These are phyloP conservation scores for Trypanosoma scelopori DNA, from an alignment of 208 protist genomes.

Conservation along the genomic window DNA sequence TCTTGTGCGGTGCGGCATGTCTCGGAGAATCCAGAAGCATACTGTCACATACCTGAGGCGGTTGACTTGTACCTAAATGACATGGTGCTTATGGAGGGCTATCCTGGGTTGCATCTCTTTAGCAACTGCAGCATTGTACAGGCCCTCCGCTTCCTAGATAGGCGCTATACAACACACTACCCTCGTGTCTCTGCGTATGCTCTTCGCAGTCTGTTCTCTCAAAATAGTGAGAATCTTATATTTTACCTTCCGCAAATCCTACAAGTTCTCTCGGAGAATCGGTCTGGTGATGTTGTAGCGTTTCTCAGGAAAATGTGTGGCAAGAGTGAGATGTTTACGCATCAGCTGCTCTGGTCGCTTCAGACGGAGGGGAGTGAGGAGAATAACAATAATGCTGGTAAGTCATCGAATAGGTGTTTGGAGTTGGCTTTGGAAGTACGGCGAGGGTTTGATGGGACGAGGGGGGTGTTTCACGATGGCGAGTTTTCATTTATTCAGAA, in stretches of 20 bases:
- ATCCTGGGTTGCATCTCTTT: constrained; percentile 66
- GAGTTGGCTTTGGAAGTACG: constrained; percentile 38
- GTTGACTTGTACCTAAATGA: constrained; percentile 74
- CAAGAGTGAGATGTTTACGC: constrained; percentile 76
- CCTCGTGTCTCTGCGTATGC: constrained; percentile 61
- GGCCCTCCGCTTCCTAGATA: constrained; percentile 65
- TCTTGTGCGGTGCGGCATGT: constrained; percentile 36
- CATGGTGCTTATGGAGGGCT: constrained; percentile 54
- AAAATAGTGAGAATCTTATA: constrained; percentile 76
- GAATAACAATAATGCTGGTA: not conserved
- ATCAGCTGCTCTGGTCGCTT: constrained; percentile 87
- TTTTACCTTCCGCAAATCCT: constrained; percentile 92
- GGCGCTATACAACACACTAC: constrained; percentile 45
- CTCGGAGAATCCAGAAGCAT: constrained; percentile 48
- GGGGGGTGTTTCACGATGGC: constrained; percentile 45
- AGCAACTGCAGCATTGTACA: constrained; percentile 66
- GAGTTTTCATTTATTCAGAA: constrained; percentile 82
- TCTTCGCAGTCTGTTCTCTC: constrained; percentile 73
- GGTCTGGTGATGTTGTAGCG: constrained; percentile 43
- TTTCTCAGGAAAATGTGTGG: constrained; percentile 60
- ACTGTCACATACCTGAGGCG: constrained; percentile 54
- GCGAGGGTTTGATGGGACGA: constrained; percentile 16
- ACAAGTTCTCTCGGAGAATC: constrained; percentile 72
- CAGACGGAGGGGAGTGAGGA: constrained; percentile 68
- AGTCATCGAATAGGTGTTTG: constrained; percentile 48